Percentiles rank a stretch among this genome's conserved stretches.
phyloP scores from a whole-genome alignment of 2,329 filamentous ascomycete genomes.

The Penicillium psychrosexuale region DNA sequence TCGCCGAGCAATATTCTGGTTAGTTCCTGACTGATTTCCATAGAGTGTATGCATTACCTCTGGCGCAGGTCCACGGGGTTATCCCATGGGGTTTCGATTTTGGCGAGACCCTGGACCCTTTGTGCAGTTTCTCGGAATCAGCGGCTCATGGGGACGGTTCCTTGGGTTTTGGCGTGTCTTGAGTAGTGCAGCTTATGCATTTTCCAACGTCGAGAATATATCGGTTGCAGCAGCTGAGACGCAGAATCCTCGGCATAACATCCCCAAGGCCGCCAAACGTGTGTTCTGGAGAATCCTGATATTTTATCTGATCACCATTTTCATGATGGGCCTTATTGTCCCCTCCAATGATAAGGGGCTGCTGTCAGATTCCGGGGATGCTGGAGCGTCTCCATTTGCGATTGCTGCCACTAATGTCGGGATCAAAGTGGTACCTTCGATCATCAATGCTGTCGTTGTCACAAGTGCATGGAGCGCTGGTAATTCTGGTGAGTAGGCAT shows the following conservation, averaged over 20 bases:
- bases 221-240: conserved; percentile 51
- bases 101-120: conserved; percentile 41
- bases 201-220: conserved; percentile 45
- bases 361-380: conserved; percentile 22
- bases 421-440: conserved; percentile 18
- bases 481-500: conserved; percentile 28
- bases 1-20: neutral
- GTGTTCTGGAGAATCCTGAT: conserved; percentile 53
- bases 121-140: conserved; percentile 41
- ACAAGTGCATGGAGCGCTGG: conserved; percentile 36
- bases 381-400: conserved; percentile 13
- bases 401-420: conserved; percentile 47
- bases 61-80: conserved; percentile 31
- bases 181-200: conserved; percentile 10
- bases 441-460: conserved; percentile 5
- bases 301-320: conserved; percentile 54
- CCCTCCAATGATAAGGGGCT: conserved; percentile 47
- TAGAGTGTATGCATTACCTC: conserved; percentile 26
- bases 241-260: conserved; percentile 47
- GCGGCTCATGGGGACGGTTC: conserved; percentile 45
- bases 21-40: neutral
- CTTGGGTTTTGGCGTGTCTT: conserved; percentile 38
- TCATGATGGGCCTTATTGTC: conserved; percentile 42
- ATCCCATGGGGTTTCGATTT: conserved; percentile 39
- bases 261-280: conserved; percentile 51